Evolutionary conservation across 306 rosid species (phyloP), one percentile per base, ranked within the genome.

Genomic region (Erythrophleum fordii): DNA sequence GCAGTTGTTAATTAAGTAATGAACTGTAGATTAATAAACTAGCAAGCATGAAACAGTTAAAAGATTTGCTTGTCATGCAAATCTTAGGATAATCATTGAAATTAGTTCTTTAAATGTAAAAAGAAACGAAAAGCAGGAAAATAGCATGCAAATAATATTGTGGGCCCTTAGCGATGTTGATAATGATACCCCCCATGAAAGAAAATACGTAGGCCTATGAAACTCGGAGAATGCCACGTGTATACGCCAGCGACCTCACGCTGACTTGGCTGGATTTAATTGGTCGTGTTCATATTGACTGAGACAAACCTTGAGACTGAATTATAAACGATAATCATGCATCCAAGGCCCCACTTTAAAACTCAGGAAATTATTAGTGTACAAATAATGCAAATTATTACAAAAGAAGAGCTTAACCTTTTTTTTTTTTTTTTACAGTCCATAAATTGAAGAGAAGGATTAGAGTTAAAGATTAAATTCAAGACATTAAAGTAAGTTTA

Each of bases 1-100:
- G 4, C 17, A 12, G 25, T 35, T 46, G 26, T 64, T 73, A 35
- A 35, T 73, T 12, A 53, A 12, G 17, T 23, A 45, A 29, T 61
- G 35, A 45, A 76, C 29, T 48, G 22, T 42, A 22, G 4, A 44
- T 23, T 31, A 48, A 45, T 65, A 11, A 75, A 45, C 3, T 44
- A 29, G 35, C n/a, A 60, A 42, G 29, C 44, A 75, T 72, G 52
- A 20, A 74, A 82, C 56, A n/a, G 28, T 78, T 4, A 34, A 49
- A 72, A 41, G 65, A 71, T 72, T 77, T 66, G 67, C 8, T 80
- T 77, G 49, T 72, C 62, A 49, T 39, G n/a, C 67, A 75, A 87
- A 82, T 84, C 83, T 87, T 75, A 74, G 85, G 86, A 79, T 48
- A 69, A 84, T 82, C 58, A 77, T 76, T 84, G 74, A 78, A 59